Evolutionary conservation across 768 basidiomycete species (phyloP).

Genomic region (Hypholoma fasciculare): DNA sequence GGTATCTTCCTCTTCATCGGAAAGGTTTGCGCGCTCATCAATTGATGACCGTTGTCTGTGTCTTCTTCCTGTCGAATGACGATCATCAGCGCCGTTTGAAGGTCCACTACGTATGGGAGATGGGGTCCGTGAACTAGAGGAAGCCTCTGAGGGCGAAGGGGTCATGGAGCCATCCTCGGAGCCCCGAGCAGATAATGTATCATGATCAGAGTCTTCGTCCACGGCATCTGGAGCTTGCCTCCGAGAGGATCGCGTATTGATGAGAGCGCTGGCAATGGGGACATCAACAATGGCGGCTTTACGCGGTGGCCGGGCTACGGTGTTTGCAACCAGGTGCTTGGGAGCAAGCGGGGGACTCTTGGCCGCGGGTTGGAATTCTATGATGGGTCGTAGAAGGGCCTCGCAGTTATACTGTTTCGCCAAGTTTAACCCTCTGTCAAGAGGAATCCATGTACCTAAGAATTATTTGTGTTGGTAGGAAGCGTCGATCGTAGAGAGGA

Average conservation of each 20-base stretch:
- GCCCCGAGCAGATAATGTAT: conserved; percentile 63
- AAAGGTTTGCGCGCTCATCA: conserved; percentile 41
- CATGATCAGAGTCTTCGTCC: conserved; percentile 63
- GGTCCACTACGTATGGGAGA: conserved; percentile 72
- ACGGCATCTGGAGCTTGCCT: conserved; percentile 45
- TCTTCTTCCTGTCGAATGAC: conserved; percentile 36
- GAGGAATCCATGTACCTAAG: conserved; percentile 97
- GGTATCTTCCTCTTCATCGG: conserved; percentile 57
- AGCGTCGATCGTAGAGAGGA: conserved; percentile 10
- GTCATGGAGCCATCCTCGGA: conserved; percentile 92
- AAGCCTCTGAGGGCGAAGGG: conserved; percentile 83
- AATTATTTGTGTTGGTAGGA: conserved; percentile 12
- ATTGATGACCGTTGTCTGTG: conserved; percentile 48
- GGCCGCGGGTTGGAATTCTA: conserved; percentile 88
- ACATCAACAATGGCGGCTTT: conserved; percentile 41
- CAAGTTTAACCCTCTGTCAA: conserved; percentile 82
- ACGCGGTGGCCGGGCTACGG: conserved; percentile 51
- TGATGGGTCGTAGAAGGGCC: conserved; percentile 81
- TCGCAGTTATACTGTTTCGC: conserved; percentile 96
- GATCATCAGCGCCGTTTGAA: conserved; percentile 40
- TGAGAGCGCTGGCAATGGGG: conserved; percentile 29
- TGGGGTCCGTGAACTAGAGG: conserved; percentile 91
- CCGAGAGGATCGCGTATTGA: conserved; percentile 64
- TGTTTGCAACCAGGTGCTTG: conserved; percentile 86
- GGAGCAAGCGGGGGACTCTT: conserved; percentile 95